Evolutionary conservation across 306 rosid species (phyloP).

Genomic region (Rubus idaeus): DNA sequence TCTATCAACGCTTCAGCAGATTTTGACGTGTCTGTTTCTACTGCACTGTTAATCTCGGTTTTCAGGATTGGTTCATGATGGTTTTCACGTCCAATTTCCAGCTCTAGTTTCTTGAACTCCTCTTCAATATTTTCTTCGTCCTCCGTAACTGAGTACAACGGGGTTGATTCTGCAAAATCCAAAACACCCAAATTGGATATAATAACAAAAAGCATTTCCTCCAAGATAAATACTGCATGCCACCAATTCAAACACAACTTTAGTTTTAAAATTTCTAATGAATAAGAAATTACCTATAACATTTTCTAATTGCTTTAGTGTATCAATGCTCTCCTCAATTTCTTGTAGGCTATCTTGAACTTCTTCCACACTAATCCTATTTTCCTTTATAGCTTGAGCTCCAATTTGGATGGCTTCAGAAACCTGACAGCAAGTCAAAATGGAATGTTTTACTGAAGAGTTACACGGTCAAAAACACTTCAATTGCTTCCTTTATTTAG

Average conservation of each 20-base stretch:
- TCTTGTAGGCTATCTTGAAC: conserved; percentile 69
- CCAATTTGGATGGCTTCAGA: conserved; percentile 89
- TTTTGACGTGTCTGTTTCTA: conserved; percentile 28
- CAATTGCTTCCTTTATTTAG: conserved; percentile 7
- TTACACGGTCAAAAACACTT: conserved; percentile 12
- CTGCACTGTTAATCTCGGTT: conserved; percentile 19
- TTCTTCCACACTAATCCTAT: conserved; percentile 64
- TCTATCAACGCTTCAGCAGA: conserved; percentile 42
- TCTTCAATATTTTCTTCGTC: conserved; percentile 71
- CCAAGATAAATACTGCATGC: conserved; percentile 7
- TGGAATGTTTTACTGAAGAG: conserved; percentile 2
- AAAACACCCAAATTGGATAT: conserved; percentile 18
- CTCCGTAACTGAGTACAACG: conserved; percentile 40
- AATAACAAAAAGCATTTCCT: background rate
- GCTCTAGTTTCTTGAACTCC: conserved; percentile 72
- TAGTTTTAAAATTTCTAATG: conserved; percentile 1
- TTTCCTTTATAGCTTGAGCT: conserved; percentile 75
- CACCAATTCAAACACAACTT: conserved; percentile 20
- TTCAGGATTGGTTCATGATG: conserved; percentile 23
- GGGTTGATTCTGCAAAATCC: conserved; percentile 50
- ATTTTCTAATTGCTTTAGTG: conserved; percentile 72
- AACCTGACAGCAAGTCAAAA: conserved; percentile 52
- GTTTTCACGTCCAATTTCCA: conserved; percentile 40
- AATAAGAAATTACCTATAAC: conserved; percentile 55
- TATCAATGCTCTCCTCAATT: conserved; percentile 75